A percentile compares a stretch with the other conserved stretches of the same genome.
Evolutionary conservation across 164 flowering plant species (phyloP).

Genomic region (Dillenia turbinata): DNA sequence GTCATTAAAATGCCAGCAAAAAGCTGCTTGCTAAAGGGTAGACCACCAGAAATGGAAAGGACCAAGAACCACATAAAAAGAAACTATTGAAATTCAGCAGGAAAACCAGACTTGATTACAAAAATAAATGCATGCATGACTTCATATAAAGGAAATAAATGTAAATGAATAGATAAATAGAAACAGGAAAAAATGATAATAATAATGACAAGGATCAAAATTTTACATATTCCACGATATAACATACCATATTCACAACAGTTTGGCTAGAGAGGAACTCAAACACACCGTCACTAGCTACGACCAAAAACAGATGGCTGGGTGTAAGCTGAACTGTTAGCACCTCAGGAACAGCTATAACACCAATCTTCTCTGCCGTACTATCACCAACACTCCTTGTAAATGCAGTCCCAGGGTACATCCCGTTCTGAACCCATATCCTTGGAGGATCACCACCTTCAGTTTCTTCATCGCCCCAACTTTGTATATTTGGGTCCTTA

Average conservation of each 20-base stretch:
- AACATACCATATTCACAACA: constrained; percentile 79
- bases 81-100: too few species aligned
- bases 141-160: not conserved
- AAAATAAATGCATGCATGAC: too few species aligned
- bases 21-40: too few species aligned
- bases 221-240: not conserved
- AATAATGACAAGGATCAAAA: not conserved
- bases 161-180: not conserved
- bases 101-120: too few species aligned
- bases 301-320: constrained; percentile 71
- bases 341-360: constrained; percentile 84
- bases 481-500: constrained; percentile 74
- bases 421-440: constrained; percentile 84
- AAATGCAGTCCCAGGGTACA: constrained; percentile 95
- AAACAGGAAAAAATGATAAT: not conserved
- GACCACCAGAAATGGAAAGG: too few species aligned
- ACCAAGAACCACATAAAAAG: too few species aligned
- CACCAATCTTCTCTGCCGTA: constrained; percentile 86
- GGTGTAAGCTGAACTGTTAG: constrained; percentile 51
- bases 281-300: constrained; percentile 98
- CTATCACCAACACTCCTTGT: constrained; percentile 91
- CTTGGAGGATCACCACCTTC: constrained; percentile 92
- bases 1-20: too few species aligned
- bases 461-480: constrained; percentile 88
- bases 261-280: constrained; percentile 92